Evolutionary conservation across 441 rosid genomes (phyloP).

Genomic region (Euphorbia corollata): DNA sequence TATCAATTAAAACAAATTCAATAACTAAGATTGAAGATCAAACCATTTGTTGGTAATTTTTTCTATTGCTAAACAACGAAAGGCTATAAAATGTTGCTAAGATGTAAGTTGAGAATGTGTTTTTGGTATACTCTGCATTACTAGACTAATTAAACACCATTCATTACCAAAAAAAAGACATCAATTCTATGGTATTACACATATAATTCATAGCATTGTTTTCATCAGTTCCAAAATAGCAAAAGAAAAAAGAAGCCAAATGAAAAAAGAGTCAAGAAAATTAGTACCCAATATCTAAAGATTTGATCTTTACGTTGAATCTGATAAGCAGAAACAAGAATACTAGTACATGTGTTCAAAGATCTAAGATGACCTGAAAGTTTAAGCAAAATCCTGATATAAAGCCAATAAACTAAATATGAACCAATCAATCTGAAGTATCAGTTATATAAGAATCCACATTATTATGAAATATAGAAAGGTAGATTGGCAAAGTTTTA

Average conservation of each 20-base stretch:
- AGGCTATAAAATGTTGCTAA: background rate
- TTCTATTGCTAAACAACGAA: background rate
- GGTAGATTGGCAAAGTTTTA: background rate
- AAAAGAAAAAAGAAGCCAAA: too few species aligned
- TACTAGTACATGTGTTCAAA: background rate
- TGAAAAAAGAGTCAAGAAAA: background rate
- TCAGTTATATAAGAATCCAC: background rate
- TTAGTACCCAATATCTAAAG: conserved; percentile 7
- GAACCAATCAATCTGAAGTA: background rate
- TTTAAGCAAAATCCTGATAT: background rate
- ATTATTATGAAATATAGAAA: background rate
- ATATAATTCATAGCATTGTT: too few species aligned
- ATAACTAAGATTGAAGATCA: too few species aligned
- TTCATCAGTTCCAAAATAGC: too few species aligned
- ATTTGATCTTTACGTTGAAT: background rate
- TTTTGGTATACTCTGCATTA: background rate
- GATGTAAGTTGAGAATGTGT: background rate
- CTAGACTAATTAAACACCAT: background rate
- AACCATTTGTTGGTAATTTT: too few species aligned
- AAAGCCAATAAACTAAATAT: background rate
- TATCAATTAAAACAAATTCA: background rate
- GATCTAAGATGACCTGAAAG: conserved; percentile 11
- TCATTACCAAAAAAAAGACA: background rate
- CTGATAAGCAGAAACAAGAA: background rate
- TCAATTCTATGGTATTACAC: too few species aligned